Evolutionary conservation across 2,329 filamentous ascomycete genomes (phyloP).

Genomic region (Monilinia vaccinii-corymbosi): DNA sequence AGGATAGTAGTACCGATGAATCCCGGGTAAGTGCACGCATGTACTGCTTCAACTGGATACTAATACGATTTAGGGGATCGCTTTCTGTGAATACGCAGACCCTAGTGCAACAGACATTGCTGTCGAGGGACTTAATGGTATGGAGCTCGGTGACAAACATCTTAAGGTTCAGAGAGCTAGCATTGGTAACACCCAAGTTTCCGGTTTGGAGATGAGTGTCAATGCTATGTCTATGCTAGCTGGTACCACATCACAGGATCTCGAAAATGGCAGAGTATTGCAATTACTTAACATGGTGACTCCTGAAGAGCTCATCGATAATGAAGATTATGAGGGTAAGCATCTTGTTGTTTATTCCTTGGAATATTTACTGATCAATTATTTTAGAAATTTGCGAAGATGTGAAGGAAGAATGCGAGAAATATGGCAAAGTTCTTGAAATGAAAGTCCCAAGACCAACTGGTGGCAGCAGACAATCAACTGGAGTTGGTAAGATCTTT

Average conservation of each 20-base stretch:
- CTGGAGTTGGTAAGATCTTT: constrained; percentile 95
- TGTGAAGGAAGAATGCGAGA: constrained; percentile 83
- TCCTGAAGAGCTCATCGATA: constrained; percentile 84
- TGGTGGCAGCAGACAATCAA: constrained; percentile 71
- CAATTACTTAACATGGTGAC: constrained; percentile 99
- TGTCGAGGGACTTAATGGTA: constrained; percentile 82
- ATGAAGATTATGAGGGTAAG: constrained; percentile 89
- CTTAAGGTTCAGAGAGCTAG: constrained; percentile 84
- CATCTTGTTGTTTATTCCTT: background rate
- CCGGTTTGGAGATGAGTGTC: constrained; percentile 88
- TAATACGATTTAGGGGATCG: constrained; percentile 61
- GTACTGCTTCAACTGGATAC: constrained; percentile 11
- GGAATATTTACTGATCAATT: constrained; percentile 29
- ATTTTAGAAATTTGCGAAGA: constrained; percentile 81
- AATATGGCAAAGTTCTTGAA: constrained; percentile 78
- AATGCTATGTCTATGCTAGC: constrained; percentile 98
- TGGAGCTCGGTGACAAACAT: constrained; percentile 81
- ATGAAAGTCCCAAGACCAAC: constrained; percentile 87
- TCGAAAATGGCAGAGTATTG: constrained; percentile 74
- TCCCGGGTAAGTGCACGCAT: constrained; percentile 57
- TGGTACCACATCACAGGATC: constrained; percentile 70
- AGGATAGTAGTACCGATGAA: constrained; percentile 76
- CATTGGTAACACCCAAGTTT: constrained; percentile 86
- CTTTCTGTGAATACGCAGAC: constrained; percentile 91
- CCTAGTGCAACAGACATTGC: constrained; percentile 69